A percentile compares a stretch with the other conserved stretches of the same genome.
phyloP scores from a whole-genome alignment of 1,284 basidiomycete genomes.

The Marasmius fiardii region DNA sequence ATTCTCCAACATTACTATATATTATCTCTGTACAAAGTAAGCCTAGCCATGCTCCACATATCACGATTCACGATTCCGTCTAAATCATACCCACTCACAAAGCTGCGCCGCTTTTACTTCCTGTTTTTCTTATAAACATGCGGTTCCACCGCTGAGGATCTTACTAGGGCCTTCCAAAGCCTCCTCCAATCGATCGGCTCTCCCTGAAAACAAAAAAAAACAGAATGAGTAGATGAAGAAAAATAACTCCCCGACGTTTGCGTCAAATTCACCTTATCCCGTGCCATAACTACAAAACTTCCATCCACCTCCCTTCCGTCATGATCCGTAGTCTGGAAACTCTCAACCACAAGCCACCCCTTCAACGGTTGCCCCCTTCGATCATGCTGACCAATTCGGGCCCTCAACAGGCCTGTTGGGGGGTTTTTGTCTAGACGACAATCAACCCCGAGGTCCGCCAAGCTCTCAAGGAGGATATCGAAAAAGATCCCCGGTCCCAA shows the following conservation, averaged over 20 bases:
- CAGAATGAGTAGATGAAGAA: no score
- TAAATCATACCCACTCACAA: background rate
- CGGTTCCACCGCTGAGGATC: constrained; percentile 45
- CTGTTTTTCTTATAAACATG: constrained; percentile 50
- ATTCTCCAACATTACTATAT: no score
- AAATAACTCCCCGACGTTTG: constrained; percentile 1
- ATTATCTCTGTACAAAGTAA: no score
- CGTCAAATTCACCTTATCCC: constrained; percentile 46
- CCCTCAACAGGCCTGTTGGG: constrained; percentile 25
- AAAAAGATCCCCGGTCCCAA: constrained; percentile 51
- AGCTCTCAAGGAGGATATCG: constrained; percentile 46
- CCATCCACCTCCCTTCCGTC: no score
- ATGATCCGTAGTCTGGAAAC: constrained; percentile 40
- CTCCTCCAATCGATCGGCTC: constrained; percentile 74
- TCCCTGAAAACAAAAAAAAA: no score
- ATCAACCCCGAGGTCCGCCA: constrained; percentile 47
- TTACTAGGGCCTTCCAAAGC: constrained; percentile 63
- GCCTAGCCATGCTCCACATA: background rate
- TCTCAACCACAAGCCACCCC: constrained; percentile 67
- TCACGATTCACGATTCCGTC: background rate
- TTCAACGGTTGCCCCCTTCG: constrained; percentile 57
- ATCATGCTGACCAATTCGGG: constrained; percentile 66
- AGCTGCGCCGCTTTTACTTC: background rate
- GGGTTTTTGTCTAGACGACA: constrained; percentile 35
- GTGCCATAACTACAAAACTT: constrained; percentile 63